Evolutionary conservation across 2,329 filamentous ascomycete genomes (phyloP), one percentile per base, ranked within the genome.

Genomic region (Neofusicoccum parvum): DNA sequence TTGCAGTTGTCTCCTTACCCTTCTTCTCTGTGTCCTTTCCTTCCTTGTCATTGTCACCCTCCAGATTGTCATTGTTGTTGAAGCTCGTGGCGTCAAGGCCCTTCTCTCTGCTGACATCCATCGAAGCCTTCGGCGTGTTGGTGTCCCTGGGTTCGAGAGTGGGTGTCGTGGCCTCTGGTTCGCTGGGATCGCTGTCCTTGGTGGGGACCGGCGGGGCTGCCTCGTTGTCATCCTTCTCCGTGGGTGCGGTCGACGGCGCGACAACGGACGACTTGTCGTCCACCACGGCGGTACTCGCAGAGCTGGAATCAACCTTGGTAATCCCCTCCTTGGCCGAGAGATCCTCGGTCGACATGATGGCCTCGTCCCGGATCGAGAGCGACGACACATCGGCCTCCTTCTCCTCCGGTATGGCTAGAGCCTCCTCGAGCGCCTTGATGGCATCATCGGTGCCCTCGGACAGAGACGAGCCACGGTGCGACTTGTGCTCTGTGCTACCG

Each of bases 371-470:
- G 27, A 27, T 48, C 32, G 56, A 49, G 32, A 58, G 56, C 56
- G 56, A 20, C n/a, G 46, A 23, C 20, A 62, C 12, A 14, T 65
- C 53, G 12, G 39, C 37, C 56, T 65, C 64, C 23, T 17, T 32
- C 7, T 49, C 76, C 66, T 77, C 74, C 11, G 69, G 32, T 53
- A 74, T 74, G 20, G 70, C 63, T 43, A 69, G 67, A 32, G 70
- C 69, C 49, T 72, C 39, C 67, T 77, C 76, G n/a, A 74, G 66
- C 59, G 69, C 65, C 68, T 75, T 75, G 41, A 75, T 73, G 60
- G 73, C 74, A 46, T 75, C 73, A 50, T 71, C 62, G 23, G 69
- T 69, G 32, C 70, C 72, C 11, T 51, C 60, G 46, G 68, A 69
- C 10, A 76, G 66, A 36, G 68, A 69, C 27, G 70, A 69, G 3